A percentile compares a stretch with the other conserved stretches of the same genome.
These are phyloP conservation scores for Castanea mollissima DNA, from an alignment of 306 rosid genomes.

Conservation along the genomic window DNA sequence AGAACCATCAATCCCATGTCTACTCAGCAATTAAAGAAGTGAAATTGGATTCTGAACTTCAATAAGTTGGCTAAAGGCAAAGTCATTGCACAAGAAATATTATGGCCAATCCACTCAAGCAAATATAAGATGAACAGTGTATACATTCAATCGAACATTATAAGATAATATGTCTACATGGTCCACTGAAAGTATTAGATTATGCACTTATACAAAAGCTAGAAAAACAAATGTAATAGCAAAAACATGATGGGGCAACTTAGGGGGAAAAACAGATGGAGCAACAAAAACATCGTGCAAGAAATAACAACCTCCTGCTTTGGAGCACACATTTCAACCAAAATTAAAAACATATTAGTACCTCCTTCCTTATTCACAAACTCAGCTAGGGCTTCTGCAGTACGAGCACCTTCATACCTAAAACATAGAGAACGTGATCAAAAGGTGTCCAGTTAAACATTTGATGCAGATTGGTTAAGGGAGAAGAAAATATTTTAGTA, in stretches of 20 bases:
- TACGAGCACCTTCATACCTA: constrained; percentile 78
- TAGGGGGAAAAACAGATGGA: not conserved
- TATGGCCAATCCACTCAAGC: not conserved
- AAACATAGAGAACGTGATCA: constrained; percentile 25
- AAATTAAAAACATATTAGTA: constrained; percentile 24
- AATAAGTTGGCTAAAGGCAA: not conserved
- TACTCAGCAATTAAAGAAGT: not conserved
- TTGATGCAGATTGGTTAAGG: no score
- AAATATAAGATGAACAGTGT: not conserved
- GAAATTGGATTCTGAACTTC: not conserved
- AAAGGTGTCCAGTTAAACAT: not conserved
- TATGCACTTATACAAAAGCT: not conserved
- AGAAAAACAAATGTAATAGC: not conserved
- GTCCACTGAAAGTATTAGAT: not conserved
- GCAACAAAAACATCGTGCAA: constrained; percentile 8
- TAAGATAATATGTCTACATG: not conserved
- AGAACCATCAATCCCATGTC: not conserved
- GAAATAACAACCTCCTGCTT: not conserved
- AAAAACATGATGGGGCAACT: not conserved
- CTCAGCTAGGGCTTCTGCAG: constrained; percentile 75
- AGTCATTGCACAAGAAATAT: not conserved
- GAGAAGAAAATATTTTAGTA: no score
- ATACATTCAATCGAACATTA: not conserved
- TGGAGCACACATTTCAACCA: not conserved
- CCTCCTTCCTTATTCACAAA: constrained; percentile 77